Evolutionary conservation across 805 yeast genomes (phyloP).

Genomic region (Hanseniaspora pseudoguilliermondii): DNA sequence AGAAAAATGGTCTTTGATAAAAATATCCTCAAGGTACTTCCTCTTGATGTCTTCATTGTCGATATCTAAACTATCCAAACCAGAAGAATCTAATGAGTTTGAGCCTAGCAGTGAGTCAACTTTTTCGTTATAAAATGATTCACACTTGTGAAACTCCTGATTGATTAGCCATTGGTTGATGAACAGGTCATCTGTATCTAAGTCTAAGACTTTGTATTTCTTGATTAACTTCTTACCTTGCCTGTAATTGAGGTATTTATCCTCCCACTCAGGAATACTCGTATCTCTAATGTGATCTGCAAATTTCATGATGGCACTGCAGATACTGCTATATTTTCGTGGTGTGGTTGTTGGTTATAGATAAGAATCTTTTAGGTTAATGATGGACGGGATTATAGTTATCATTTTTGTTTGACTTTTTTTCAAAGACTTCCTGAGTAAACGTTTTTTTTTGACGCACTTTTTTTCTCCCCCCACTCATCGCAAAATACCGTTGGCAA

Average conservation of each 20-base stretch:
- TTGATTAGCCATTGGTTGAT: constrained; percentile 25
- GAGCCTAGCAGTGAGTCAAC: background rate
- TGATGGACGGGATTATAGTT: too few species aligned
- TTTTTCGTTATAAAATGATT: constrained; percentile 25
- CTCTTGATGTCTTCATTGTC: background rate
- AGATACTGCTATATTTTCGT: too few species aligned
- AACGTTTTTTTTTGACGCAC: too few species aligned
- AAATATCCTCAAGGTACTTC: constrained; percentile 5
- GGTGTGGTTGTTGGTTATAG: too few species aligned
- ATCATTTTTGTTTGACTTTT: too few species aligned
- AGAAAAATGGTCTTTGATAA: background rate
- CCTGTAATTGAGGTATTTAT: constrained; percentile 63
- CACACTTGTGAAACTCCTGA: constrained; percentile 23
- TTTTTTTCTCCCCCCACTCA: too few species aligned
- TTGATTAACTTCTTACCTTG: constrained; percentile 32
- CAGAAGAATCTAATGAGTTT: background rate
- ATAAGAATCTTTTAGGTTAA: too few species aligned
- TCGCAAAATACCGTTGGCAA: too few species aligned
- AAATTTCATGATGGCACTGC: constrained; percentile 38
- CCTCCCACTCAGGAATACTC: constrained; percentile 81
- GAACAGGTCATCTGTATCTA: constrained; percentile 20
- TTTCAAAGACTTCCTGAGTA: too few species aligned
- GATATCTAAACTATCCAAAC: background rate
- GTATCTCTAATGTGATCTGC: constrained; percentile 51
- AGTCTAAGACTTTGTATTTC: constrained; percentile 14